Conservation (phyloP, 345 rosid genomes). For the Hirschfeldia incana region DNA sequence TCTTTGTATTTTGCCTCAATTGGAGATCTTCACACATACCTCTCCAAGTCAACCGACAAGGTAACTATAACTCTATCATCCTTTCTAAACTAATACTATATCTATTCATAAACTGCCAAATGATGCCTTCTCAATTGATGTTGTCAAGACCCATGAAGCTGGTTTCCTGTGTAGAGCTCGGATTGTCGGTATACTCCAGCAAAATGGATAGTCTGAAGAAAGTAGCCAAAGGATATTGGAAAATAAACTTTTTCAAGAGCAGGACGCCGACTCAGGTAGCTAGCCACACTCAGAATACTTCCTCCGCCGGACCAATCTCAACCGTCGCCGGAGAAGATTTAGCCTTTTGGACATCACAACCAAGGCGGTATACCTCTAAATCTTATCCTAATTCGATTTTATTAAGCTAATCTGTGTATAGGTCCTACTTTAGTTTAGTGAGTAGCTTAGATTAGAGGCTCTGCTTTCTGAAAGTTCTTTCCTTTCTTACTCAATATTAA, state of each 20-base stretch:
- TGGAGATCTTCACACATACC: background rate
- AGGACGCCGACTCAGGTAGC: slow-evolving; percentile 98
- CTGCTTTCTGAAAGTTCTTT: slow-evolving; percentile 26
- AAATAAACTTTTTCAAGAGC: slow-evolving; percentile 78
- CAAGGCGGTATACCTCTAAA: slow-evolving; percentile 53
- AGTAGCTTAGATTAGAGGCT: background rate
- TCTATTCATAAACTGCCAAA: background rate
- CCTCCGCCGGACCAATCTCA: slow-evolving; percentile 75
- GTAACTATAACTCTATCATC: background rate
- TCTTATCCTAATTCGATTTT: background rate
- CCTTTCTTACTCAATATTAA: background rate
- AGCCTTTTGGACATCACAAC: slow-evolving; percentile 94
- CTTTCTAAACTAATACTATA: background rate
- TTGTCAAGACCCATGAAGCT: background rate
- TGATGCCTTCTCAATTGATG: background rate
- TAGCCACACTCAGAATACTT: slow-evolving; percentile 96
- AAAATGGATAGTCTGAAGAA: slow-evolving; percentile 59
- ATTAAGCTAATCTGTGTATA: background rate
- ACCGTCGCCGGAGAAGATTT: slow-evolving; percentile 92
- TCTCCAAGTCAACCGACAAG: background rate
- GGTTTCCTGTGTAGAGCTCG: background rate
- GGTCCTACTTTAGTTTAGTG: background rate
- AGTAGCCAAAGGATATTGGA: slow-evolving; percentile 95
- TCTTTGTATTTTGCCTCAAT: background rate
- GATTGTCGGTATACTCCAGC: background rate